phyloP scores from a whole-genome alignment of 176 grass and related monocot genomes.

The Coix lacrymajobi region DNA sequence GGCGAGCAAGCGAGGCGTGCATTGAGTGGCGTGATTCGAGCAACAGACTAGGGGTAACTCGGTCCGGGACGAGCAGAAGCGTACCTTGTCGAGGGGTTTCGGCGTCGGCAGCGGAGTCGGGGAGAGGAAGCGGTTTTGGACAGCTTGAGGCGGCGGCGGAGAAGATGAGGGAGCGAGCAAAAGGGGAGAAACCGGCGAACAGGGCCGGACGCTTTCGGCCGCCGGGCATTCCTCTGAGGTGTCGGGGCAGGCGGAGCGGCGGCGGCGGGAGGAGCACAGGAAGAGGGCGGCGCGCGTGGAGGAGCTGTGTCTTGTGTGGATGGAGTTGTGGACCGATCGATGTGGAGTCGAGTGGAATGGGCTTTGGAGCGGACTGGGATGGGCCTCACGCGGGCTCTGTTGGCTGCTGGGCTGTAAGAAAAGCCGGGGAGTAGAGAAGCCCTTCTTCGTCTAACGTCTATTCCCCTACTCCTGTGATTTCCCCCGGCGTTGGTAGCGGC shows the following conservation, averaged over 20 bases:
- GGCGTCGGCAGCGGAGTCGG: neutral
- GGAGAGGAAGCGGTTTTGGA: neutral
- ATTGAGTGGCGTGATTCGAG: neutral
- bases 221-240: conserved; percentile 18
- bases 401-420: neutral
- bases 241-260: neutral
- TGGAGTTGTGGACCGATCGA: neutral
- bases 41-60: neutral
- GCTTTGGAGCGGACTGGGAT: neutral
- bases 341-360: neutral
- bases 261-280: neutral
- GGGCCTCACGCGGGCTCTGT: neutral
- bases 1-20: neutral
- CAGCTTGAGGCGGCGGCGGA: conserved; percentile 20
- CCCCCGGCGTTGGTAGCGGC: neutral
- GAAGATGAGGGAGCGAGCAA: conserved; percentile 53
- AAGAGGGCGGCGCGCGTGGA: neutral
- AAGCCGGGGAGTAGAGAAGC: neutral
- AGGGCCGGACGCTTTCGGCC: conserved; percentile 11
- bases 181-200: conserved; percentile 61
- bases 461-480: neutral
- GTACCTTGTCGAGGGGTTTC: conserved; percentile 4
- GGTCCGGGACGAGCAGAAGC: neutral
- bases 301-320: neutral
- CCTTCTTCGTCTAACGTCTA: neutral